These are phyloP conservation scores for Hanseniaspora hatyaiensis DNA, from an alignment of 805 yeast species.

Conservation along the genomic window DNA sequence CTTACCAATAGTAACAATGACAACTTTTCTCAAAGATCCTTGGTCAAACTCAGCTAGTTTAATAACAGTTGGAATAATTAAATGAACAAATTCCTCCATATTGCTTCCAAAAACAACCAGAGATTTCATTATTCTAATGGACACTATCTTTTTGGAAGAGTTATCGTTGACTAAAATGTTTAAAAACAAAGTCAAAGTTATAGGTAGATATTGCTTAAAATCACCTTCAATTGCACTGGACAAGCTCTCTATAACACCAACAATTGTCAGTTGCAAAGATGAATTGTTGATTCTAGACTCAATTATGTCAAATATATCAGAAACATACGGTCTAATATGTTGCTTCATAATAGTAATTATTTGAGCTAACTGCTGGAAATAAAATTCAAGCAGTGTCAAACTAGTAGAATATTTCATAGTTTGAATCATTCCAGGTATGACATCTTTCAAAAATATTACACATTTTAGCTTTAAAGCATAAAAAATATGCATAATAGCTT, in stretches of 20 bases:
- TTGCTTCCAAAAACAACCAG: constrained; percentile 78
- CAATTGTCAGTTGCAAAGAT: constrained; percentile 63
- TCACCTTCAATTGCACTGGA: constrained; percentile 85
- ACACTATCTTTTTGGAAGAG: constrained; percentile 46
- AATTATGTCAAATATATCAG: constrained; percentile 61
- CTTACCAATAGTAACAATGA: constrained; percentile 74
- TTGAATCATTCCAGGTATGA: constrained; percentile 72
- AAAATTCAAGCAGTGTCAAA: constrained; percentile 67
- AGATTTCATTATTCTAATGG: constrained; percentile 65
- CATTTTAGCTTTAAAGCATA: constrained; percentile 80
- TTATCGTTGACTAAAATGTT: constrained; percentile 66
- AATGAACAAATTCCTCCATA: constrained; percentile 77
- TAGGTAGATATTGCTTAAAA: constrained; percentile 72
- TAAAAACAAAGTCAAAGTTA: constrained; percentile 61
- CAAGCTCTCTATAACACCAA: constrained; percentile 69
- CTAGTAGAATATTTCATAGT: constrained; percentile 72
- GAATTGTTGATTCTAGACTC: constrained; percentile 57
- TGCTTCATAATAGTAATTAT: constrained; percentile 74
- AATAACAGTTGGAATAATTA: constrained; percentile 77
- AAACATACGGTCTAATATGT: constrained; percentile 74
- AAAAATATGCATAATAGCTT: constrained; percentile 83
- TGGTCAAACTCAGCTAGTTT: constrained; percentile 65
- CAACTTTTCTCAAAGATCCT: constrained; percentile 48
- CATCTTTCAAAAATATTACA: constrained; percentile 76
- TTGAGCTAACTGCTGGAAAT: constrained; percentile 77